phyloP scores from a whole-genome alignment of 768 basidiomycete species.

The Suillus luteus region DNA sequence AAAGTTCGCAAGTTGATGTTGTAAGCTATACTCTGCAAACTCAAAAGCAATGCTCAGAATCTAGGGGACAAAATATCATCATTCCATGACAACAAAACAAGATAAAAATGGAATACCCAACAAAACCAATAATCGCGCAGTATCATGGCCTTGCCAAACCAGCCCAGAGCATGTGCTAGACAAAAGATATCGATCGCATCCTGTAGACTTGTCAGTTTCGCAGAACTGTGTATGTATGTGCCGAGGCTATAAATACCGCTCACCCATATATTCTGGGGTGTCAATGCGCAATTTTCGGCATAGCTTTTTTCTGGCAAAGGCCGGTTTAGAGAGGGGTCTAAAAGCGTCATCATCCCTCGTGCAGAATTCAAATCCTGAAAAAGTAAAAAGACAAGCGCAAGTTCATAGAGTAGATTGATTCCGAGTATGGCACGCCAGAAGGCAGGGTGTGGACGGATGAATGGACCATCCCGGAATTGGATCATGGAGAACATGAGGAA shows the following conservation, averaged over 20 bases:
- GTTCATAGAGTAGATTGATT: slow-evolving; percentile 80
- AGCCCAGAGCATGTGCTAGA: slow-evolving; percentile 80
- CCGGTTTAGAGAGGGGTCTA: slow-evolving; percentile 72
- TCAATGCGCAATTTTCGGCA: slow-evolving; percentile 77
- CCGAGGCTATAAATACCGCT: slow-evolving; percentile 17
- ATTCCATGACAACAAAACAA: slow-evolving; percentile 8
- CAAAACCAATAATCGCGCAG: slow-evolving; percentile 93
- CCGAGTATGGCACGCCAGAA: slow-evolving; percentile 84
- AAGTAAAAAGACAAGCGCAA: slow-evolving; percentile 79
- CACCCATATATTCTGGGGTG: slow-evolving; percentile 67
- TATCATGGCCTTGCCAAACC: slow-evolving; percentile 92
- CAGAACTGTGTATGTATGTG: no score
- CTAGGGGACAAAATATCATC: slow-evolving; percentile 38
- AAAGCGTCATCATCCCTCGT: slow-evolving; percentile 71
- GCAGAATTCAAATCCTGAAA: slow-evolving; percentile 85
- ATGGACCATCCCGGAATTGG: slow-evolving; percentile 89
- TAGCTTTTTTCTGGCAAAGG: slow-evolving; percentile 85
- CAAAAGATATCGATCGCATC: slow-evolving; percentile 87
- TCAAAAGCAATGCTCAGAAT: slow-evolving; percentile 88
- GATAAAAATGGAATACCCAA: slow-evolving; percentile 56
- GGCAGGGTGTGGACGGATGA: slow-evolving; percentile 84
- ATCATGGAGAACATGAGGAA: slow-evolving; percentile 85
- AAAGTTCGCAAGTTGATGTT: slow-evolving; percentile 88
- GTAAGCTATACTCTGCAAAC: slow-evolving; percentile 84
- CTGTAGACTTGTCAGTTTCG: slow-evolving; percentile 35